Base-by-base conservation (phyloP, 257 asterid genomes). In the Solanum corneliomulleri region DNA sequence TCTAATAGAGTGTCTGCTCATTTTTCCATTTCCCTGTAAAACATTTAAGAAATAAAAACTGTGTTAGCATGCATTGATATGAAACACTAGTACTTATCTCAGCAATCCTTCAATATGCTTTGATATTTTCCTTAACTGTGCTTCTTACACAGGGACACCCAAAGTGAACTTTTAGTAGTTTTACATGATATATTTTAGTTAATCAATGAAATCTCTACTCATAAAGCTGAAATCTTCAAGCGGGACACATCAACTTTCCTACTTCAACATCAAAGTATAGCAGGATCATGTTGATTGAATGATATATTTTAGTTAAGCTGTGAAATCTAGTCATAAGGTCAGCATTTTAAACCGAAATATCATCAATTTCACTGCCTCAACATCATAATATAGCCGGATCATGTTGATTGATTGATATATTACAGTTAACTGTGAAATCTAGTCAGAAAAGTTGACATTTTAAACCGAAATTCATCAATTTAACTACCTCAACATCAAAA, bases 311-410 rank as follows among this genome's bases (percentile, higher is more conserved):
- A 56, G 64, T 56, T 56, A 56, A 56, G 64, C 64, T 56, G 64
- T 56, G 64, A 56, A 56, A 7, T 56, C 64, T 56, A 56, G 25
- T 56, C 25, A 56, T 7, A 56, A 56, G 64, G 64, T 56, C 64
- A 20, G 64, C 64, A 56, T 56, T 56, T 56, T 56, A 56, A 56
- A 56, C 64, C 64, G 44, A 45, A 27, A n/a, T 7, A 82, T 35
- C 16, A 88, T 35, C 47, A 35, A 35, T 72, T 72, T 72, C 80
- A 56, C 60, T 98, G 94, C 98, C 31, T 89, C 92, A 84, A 72
- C 80, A 35, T 97, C 98, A 81, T 96, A 97, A 89, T 96, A 94
- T 87, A 97, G 91, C 88, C 95, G 98, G 85, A 96, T 96, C 97
- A 92, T 95, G 89, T 94, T 14, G 62, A 42, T 42, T 39, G 60